These are phyloP conservation scores for Xylaria intraflava DNA, from an alignment of 495 filamentous ascomycete species.

Conservation along the genomic window DNA sequence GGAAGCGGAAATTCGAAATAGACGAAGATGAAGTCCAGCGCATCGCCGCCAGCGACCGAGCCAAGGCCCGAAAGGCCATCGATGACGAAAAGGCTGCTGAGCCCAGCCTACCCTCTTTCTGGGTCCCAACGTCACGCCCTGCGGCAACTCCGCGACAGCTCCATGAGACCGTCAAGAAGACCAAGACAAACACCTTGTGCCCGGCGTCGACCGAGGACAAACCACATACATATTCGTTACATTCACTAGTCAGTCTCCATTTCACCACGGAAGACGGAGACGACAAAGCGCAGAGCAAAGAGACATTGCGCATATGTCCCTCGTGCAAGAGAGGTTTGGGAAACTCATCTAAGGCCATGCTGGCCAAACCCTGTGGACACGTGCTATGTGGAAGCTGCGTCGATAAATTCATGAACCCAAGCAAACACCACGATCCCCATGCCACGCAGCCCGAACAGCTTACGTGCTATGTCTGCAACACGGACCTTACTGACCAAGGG, in stretches of 20 bases:
- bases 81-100: slow-evolving; percentile 71
- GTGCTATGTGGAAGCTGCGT: slow-evolving; percentile 87
- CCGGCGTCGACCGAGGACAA: slow-evolving; percentile 65
- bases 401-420: slow-evolving; percentile 73
- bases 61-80: slow-evolving; percentile 59
- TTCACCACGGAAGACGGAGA: slow-evolving; percentile 71
- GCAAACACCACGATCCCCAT: slow-evolving; percentile 57
- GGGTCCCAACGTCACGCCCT: slow-evolving; percentile 80
- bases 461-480: slow-evolving; percentile 83
- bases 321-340: slow-evolving; percentile 79
- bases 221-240: slow-evolving; percentile 74
- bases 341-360: slow-evolving; percentile 76
- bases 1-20: slow-evolving; percentile 75
- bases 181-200: slow-evolving; percentile 70
- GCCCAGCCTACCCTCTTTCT: slow-evolving; percentile 82
- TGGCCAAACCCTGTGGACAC: slow-evolving; percentile 91
- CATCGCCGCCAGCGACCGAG: slow-evolving; percentile 62
- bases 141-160: slow-evolving; percentile 43
- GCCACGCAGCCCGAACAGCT: slow-evolving; percentile 48
- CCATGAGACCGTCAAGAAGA: slow-evolving; percentile 53
- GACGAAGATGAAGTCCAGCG: slow-evolving; percentile 73
- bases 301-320: slow-evolving; percentile 64
- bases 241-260: slow-evolving; percentile 68
- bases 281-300: slow-evolving; percentile 30
- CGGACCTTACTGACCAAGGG: slow-evolving; percentile 54